phyloP scores from a whole-genome alignment of 208 protist species.

The Trypanosoma conorhini region DNA sequence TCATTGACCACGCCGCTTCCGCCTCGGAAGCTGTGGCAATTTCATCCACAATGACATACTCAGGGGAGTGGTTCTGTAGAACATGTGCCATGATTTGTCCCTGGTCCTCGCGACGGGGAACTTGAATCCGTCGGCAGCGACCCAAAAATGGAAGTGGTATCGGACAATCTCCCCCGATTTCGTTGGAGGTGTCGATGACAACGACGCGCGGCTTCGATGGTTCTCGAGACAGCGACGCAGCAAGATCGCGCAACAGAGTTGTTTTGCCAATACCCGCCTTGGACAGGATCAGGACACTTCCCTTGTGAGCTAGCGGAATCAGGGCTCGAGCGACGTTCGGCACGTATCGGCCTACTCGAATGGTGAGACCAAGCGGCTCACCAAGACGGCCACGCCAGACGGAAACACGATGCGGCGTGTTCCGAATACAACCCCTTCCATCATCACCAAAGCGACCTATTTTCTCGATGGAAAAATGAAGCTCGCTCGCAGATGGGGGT shows the following conservation, averaged over 20 bases:
- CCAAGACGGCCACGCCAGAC: constrained; percentile 70
- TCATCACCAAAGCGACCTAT: constrained; percentile 77
- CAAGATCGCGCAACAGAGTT: constrained; percentile 90
- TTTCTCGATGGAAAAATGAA: constrained; percentile 49
- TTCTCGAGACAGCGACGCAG: constrained; percentile 61
- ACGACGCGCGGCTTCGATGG: constrained; percentile 58
- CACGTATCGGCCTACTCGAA: constrained; percentile 85
- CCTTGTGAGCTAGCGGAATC: constrained; percentile 44
- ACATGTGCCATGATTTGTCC: constrained; percentile 84
- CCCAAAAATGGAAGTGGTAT: constrained; percentile 88
- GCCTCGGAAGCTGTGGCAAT: constrained; percentile 76
- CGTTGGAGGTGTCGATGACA: constrained; percentile 95
- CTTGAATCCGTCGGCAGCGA: constrained; percentile 87
- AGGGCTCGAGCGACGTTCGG: constrained; percentile 64
- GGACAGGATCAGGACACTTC: constrained; percentile 90
- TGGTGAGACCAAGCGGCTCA: constrained; percentile 82
- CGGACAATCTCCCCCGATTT: constrained; percentile 93
- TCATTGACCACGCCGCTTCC: constrained; percentile 82
- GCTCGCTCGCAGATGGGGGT: constrained; percentile 48
- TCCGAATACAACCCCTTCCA: constrained; percentile 66
- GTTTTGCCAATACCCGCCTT: constrained; percentile 94
- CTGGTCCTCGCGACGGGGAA: constrained; percentile 68
- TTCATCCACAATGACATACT: constrained; percentile 95
- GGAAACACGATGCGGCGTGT: constrained; percentile 78
- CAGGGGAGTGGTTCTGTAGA: constrained; percentile 94